Base-by-base conservation (phyloP, 2,329 filamentous ascomycete species). In the Coniella vitis region DNA sequence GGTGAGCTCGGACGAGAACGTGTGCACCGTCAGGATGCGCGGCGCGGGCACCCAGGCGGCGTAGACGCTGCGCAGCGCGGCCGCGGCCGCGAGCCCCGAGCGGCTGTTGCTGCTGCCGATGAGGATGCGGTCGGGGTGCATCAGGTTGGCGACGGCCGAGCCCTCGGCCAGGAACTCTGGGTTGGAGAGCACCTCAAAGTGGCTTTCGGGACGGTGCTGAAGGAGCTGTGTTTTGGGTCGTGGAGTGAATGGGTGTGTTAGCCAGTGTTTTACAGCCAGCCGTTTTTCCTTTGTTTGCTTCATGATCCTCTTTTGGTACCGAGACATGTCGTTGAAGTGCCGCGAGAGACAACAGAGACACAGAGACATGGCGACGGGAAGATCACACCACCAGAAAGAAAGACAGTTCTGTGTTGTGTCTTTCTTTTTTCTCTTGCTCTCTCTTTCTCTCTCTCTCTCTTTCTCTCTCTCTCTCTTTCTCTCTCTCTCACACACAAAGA, bases 101-200 rank as follows among this genome's bases (percentile, higher is more conserved):
- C 67, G 60, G 2, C 72, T 78, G 7, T 65, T 65, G 3, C 71
- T 62, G 1, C 73, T 79, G 9, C 80, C 80, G 55, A 84, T 82
- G n/a, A 84, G 64, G 14, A 84, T 72, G 7, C 81, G 72, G 52
- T 81, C 76, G 0, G 80, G 80, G 8, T 65, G 57, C 34, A 79
- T 68, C 4, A 84, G 66, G 57, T 84, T 75, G 4, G 69, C 62
- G 25, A 84, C 70, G 1, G 81, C 79, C 1, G 76, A 79, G 14
- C 80, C 80, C 57, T 82, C 79, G 8, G 80, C 75, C 5, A 84
- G 67, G 56, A 83, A 84, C 57, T 84, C 80, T 0, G 80, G 80
- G 58, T 83, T 84, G 8, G 77, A 81, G 2, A 83, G 68, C 29
- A 84, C 72, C 53, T 82, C 76, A 56, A 83, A 83, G 14, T 62